Evolutionary conservation across 2,329 filamentous ascomycete species (phyloP).

Genomic region (Periglandula ipomoeae): DNA sequence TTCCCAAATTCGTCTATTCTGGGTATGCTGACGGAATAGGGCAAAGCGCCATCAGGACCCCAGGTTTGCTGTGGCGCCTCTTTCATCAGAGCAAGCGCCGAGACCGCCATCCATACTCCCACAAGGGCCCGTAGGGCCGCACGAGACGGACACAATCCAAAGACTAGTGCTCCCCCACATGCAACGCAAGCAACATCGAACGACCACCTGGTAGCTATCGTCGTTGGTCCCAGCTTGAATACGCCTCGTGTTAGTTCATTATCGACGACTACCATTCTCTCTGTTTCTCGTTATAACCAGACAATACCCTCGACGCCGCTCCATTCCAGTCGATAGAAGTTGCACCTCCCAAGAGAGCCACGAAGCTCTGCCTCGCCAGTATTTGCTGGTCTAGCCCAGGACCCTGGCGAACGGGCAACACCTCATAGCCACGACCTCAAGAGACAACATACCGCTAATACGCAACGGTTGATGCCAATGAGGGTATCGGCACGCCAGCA

Average conservation of each 20-base stretch:
- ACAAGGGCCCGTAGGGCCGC: neutral
- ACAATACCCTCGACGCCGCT: neutral
- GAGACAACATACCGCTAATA: neutral
- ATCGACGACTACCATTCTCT: neutral
- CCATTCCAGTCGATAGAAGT: neutral
- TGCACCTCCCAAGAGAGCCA: neutral
- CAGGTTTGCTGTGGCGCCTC: neutral
- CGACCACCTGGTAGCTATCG: neutral
- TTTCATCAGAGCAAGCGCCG: neutral
- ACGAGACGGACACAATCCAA: neutral
- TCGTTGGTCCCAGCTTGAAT: neutral
- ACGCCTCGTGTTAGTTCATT: neutral
- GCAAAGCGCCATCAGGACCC: neutral
- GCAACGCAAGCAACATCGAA: conserved; percentile 2
- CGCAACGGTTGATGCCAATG: conserved; percentile 18
- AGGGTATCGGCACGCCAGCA: conserved; percentile 16
- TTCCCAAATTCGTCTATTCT: neutral
- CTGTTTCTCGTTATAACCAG: neutral
- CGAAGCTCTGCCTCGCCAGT: neutral
- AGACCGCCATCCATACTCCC: neutral
- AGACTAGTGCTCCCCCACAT: neutral
- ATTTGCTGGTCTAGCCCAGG: neutral
- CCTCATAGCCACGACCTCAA: neutral
- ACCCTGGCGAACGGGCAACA: conserved; percentile 2
- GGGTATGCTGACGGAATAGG: neutral